Conservation (phyloP, 1,284 basidiomycete species). For the Ustilago loliicola region DNA sequence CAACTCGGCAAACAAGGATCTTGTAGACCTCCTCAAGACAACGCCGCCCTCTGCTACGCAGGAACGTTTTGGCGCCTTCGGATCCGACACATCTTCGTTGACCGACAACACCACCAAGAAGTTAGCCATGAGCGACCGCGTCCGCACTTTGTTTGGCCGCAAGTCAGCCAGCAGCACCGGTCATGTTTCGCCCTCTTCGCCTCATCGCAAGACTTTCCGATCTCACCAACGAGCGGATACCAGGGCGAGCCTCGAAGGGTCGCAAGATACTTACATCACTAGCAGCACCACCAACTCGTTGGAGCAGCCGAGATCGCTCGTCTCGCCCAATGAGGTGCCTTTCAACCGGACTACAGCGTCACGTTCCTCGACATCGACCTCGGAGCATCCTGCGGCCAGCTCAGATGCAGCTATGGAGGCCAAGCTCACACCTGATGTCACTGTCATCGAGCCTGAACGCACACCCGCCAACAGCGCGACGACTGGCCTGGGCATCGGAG, state of each 20-base stretch:
- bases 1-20: slow-evolving; percentile 33
- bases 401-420: slow-evolving; percentile 24
- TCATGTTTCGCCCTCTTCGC: slow-evolving; percentile 30
- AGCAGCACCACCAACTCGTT: slow-evolving; percentile 47
- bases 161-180: slow-evolving; percentile 48
- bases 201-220: slow-evolving; percentile 15
- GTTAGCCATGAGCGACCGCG: slow-evolving; percentile 44
- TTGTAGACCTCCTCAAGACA: slow-evolving; percentile 56
- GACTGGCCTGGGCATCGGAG: slow-evolving; percentile 23
- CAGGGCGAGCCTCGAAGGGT: slow-evolving; percentile 39
- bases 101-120: slow-evolving; percentile 29
- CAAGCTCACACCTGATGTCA: slow-evolving; percentile 29
- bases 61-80: slow-evolving; percentile 27
- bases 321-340: slow-evolving; percentile 30
- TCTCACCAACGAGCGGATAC: slow-evolving; percentile 27
- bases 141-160: slow-evolving; percentile 51
- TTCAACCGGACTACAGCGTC: slow-evolving; percentile 28
- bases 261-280: slow-evolving; percentile 38
- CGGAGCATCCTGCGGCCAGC: slow-evolving; percentile 24
- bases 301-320: slow-evolving; percentile 32
- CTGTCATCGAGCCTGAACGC: slow-evolving; percentile 24
- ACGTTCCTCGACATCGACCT: slow-evolving; percentile 39
- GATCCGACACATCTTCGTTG: slow-evolving; percentile 22
- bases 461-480: not conserved
- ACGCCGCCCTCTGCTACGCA: slow-evolving; percentile 48